Evolutionary conservation across 108 stramenopile species (phyloP), one percentile per base, ranked within the genome.

Genomic region (Fragilaria radians): DNA sequence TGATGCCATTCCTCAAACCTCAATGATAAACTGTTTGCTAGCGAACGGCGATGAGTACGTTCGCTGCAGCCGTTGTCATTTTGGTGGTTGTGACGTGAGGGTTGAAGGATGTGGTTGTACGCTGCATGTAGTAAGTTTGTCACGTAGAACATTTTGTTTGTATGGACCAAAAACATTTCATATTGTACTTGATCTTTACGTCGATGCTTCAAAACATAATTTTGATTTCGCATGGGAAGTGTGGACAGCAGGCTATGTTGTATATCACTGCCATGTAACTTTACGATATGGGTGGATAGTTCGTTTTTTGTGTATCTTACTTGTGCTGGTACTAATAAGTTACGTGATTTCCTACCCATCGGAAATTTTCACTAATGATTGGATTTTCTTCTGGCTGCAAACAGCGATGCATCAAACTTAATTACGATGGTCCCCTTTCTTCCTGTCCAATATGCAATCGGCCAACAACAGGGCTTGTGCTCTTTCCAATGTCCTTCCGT

Each of bases 401-500:
- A 29, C 69, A 73, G 71, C 58, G 77, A 61, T 85, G 76, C 55
- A 55, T 74, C 29, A 57, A 54, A 2, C 45, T 77, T 4, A 57
- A 57, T 26, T 24, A 19, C 23, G 28, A 47, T n/a, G 64, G 57
- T 5, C 31, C 68, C 14, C 47, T 79, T 32, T 59, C 64, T 21
- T 7, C 5, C 0, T 78, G 83, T 48, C 31, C 74, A 1, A 2
- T 27, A 9, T 76, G 83, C 42, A 19, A 52, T 17, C 28, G 62
- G 24, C 51, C 72, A 18, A 64, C 68, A 0, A 52, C 65, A 11
- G 76, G 78, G 1, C 45, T 92, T 3, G 65, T 68, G 33, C 78
- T 92, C 29, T 74, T 88, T 32, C 86, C 87, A 58, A 92, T 92
- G 91, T 81, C 81, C 42, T 92, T 92, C 58, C 65, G 64, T 21